Conservation (phyloP, 768 basidiomycete species). For the Hysterangium stoloniferum region DNA sequence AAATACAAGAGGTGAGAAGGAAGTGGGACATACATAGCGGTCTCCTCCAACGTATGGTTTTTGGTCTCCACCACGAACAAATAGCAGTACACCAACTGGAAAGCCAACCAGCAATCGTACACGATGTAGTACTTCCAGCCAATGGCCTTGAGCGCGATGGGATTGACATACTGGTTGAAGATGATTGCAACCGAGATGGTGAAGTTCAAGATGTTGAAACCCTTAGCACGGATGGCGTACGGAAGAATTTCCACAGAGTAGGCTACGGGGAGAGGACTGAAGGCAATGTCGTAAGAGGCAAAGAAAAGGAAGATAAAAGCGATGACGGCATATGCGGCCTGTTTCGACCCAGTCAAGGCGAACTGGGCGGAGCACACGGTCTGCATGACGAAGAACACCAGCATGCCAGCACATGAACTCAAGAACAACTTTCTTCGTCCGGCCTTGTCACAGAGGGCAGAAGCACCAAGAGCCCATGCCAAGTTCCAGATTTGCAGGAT, state of each 20-base stretch:
- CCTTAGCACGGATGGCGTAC: conserved; percentile 34
- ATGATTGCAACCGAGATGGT: conserved; percentile 30
- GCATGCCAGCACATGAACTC: conserved; percentile 22
- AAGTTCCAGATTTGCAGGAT: conserved; percentile 23
- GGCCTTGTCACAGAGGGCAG: conserved; percentile 26
- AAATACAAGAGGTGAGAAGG: background rate
- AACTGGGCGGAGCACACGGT: conserved; percentile 17
- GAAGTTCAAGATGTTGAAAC: conserved; percentile 32
- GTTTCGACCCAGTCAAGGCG: conserved; percentile 12
- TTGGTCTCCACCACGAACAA: conserved; percentile 64
- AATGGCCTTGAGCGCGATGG: conserved; percentile 25
- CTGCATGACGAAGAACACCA: conserved; percentile 21
- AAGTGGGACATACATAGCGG: conserved; percentile 38
- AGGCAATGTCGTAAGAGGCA: conserved; percentile 19
- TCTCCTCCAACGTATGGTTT: conserved; percentile 70
- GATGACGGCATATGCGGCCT: conserved; percentile 24
- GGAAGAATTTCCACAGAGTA: conserved; percentile 39
- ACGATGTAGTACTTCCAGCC: conserved; percentile 31
- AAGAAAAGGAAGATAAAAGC: conserved; percentile 19
- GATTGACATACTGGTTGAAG: conserved; percentile 36
- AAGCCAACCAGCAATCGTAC: conserved; percentile 45
- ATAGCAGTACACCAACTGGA: conserved; percentile 59
- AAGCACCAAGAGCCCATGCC: conserved; percentile 21
- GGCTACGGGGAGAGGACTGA: conserved; percentile 30
- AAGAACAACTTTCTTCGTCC: conserved; percentile 20